Base-by-base conservation (phyloP, 2,329 filamentous ascomycete species). In the Fusarium denticulatum region DNA sequence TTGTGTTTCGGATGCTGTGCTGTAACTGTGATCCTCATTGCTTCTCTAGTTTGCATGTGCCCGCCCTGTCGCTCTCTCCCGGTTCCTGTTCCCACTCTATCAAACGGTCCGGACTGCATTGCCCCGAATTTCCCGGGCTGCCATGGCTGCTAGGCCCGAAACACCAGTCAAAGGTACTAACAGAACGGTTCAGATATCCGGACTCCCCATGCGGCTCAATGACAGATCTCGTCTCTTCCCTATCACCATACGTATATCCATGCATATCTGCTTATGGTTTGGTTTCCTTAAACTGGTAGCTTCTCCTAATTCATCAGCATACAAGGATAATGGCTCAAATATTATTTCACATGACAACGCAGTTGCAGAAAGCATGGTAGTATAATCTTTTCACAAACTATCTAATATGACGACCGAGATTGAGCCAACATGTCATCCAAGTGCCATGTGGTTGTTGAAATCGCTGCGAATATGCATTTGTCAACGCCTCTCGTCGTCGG, bases 81-180 rank as follows among this genome's bases (percentile, higher is more conserved):
- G 56, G 63, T 46, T 49, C 39, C 52, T 64, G 45, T 72, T 57
- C 37, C 69, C 68, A 72, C 68, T 61, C 37, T 60, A 43, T 67
- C 43, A 49, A 63, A 46, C 64, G 71, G 60, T 37, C 50, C 68
- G 47, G 67, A n/a, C 52, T 67, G 22, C 42, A 63, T 64, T 74
- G 57, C 72, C 69, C 69, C 72, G 64, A 75, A 60, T 43, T 61
- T 53, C 59, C 71, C 63, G 60, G 67, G 32, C 55, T 50, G 42
- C 18, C 45, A 56, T 72, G 72, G 75, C 60, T 74, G 30, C 63
- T 34, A 76, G 75, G 75, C 62, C 75, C 71, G 73, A 72, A 74
- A 69, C 65, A 69, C 65, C 59, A 76, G n/a, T 53, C 56, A 20
- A 30, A 43, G 39, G 37, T 45, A 55, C 39, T 50, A 39, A 34